These are phyloP conservation scores for Selenicereus undatus DNA, from an alignment of 148 eudicot species.

Conservation along the genomic window DNA sequence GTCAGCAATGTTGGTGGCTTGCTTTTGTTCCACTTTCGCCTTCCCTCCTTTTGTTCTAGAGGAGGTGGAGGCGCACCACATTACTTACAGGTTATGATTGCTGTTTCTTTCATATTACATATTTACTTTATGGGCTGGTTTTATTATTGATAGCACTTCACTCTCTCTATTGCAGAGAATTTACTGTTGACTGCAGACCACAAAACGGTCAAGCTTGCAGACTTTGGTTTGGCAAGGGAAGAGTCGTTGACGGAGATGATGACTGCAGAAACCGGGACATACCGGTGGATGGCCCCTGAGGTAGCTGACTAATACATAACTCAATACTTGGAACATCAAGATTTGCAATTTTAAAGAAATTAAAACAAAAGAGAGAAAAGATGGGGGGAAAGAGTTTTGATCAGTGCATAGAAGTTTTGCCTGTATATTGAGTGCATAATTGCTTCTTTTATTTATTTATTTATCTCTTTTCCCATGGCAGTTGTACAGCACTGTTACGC, in stretches of 20 bases:
- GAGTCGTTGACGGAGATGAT: constrained; percentile 68
- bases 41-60: background rate
- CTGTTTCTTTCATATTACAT: background rate
- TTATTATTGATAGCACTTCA: background rate
- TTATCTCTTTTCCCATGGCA: constrained; percentile 7
- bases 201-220: constrained; percentile 57
- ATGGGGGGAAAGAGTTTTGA: background rate
- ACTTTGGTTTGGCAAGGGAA: constrained; percentile 78
- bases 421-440: background rate
- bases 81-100: background rate
- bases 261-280: constrained; percentile 75
- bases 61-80: too few relatives aligned
- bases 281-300: constrained; percentile 83
- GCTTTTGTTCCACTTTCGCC: too few relatives aligned
- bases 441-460: background rate
- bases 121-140: background rate
- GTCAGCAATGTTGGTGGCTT: too few relatives aligned
- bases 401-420: background rate
- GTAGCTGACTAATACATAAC: constrained; percentile 29
- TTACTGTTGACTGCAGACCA: constrained; percentile 63
- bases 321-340: background rate
- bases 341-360: background rate
- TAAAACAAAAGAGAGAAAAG: background rate
- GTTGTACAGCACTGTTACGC: constrained; percentile 69
- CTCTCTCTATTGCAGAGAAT: constrained; percentile 49